Conservation (phyloP, 163 green algal genomes). For the Scenedesmus sp. region DNA sequence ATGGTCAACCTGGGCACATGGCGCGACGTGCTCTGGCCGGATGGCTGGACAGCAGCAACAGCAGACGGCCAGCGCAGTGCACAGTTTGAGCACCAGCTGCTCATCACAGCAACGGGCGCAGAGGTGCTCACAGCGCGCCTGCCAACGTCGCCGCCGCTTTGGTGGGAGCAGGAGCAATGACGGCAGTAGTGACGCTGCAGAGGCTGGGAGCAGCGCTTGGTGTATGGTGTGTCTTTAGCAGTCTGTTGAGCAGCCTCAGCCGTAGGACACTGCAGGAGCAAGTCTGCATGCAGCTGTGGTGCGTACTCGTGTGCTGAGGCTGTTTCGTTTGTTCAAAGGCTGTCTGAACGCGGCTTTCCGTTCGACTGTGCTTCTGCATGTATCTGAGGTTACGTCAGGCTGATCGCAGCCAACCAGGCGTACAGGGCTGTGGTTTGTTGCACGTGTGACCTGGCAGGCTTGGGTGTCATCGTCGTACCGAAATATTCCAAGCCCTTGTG, state of each 20-base stretch:
- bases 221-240: too few species aligned
- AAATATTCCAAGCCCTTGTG: neutral
- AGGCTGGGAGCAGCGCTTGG: too few species aligned
- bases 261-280: too few species aligned
- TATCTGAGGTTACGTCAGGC: too few species aligned
- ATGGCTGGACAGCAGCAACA: constrained; percentile 97
- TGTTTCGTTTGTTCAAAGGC: too few species aligned
- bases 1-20: constrained; percentile 96
- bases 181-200: neutral
- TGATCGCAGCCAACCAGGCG: too few species aligned
- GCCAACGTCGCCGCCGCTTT: constrained; percentile 86
- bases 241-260: neutral
- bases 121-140: constrained; percentile 91
- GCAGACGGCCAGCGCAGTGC: constrained; percentile 91
- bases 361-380: too few species aligned
- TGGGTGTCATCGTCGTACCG: neutral
- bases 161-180: constrained; percentile 72
- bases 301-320: too few species aligned
- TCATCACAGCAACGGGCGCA: constrained; percentile 86
- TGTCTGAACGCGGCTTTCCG: too few species aligned
- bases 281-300: neutral
- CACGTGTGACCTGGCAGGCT: neutral
- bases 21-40: constrained; percentile 93
- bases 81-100: constrained; percentile 98
- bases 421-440: neutral